These are phyloP conservation scores for Ceratocystis huliohia DNA, from an alignment of 2,329 filamentous ascomycete species.

Conservation along the genomic window DNA sequence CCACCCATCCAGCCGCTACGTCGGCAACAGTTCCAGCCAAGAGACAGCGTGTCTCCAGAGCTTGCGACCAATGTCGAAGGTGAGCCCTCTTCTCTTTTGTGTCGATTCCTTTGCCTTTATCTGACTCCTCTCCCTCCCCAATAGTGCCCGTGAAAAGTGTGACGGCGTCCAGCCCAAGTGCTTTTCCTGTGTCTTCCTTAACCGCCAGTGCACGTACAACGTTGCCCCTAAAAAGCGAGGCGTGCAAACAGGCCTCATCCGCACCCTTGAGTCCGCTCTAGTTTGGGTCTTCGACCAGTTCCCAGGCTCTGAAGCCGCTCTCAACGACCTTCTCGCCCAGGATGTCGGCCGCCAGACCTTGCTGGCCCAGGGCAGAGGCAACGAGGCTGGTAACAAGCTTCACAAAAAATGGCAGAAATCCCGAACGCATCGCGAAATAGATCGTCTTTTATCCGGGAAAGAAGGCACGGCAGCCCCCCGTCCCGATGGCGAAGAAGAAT, in stretches of 20 bases:
- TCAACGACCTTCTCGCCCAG: slow-evolving; percentile 41
- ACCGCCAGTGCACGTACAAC: slow-evolving; percentile 57
- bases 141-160: slow-evolving; percentile 53
- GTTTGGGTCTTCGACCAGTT: slow-evolving; percentile 53
- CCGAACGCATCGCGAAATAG: slow-evolving; percentile 48
- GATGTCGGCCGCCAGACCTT: slow-evolving; percentile 35
- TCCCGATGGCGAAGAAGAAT: slow-evolving; percentile 29
- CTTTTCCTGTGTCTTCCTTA: slow-evolving; percentile 51
- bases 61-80: slow-evolving; percentile 54
- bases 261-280: slow-evolving; percentile 56
- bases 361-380: slow-evolving; percentile 36
- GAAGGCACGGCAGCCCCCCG: slow-evolving; percentile 26
- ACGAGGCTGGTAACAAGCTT: slow-evolving; percentile 40
- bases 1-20: slow-evolving; percentile 22
- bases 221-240: slow-evolving; percentile 63
- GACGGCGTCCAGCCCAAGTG: slow-evolving; percentile 56
- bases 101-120: neutral
- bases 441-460: slow-evolving; percentile 44
- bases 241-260: slow-evolving; percentile 67
- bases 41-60: slow-evolving; percentile 52
- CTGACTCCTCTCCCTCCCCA: neutral
- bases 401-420: slow-evolving; percentile 52
- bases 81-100: neutral
- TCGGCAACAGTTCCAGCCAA: slow-evolving; percentile 33
- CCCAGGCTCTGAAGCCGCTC: slow-evolving; percentile 44